phyloP scores from a whole-genome alignment of 2,329 filamentous ascomycete species.

The Trematosphaeria pertusa region DNA sequence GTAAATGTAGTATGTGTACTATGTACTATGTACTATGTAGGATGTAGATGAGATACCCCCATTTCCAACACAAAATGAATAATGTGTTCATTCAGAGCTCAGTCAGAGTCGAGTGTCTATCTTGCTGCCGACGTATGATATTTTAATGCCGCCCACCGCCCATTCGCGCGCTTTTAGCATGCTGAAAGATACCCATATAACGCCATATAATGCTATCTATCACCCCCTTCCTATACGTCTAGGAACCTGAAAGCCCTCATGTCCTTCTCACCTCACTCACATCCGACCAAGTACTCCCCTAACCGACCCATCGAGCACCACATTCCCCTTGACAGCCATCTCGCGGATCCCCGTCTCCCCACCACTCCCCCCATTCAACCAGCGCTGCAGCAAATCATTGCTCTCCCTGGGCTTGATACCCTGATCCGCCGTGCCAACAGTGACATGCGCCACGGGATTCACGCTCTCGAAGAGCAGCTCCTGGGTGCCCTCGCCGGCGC shows the following conservation, averaged over 20 bases:
- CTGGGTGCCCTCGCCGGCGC: slow-evolving; percentile 53
- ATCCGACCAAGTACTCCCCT: slow-evolving; percentile 49
- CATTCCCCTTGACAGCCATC: slow-evolving; percentile 59
- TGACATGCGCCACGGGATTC: slow-evolving; percentile 86
- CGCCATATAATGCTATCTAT: slow-evolving; percentile 14
- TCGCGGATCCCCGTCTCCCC: slow-evolving; percentile 63
- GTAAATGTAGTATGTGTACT: too few relatives aligned
- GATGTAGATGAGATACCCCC: too few relatives aligned
- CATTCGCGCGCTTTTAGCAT: too few relatives aligned
- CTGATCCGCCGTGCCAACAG: slow-evolving; percentile 78
- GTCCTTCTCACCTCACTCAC: slow-evolving; percentile 14
- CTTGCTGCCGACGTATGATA: too few relatives aligned
- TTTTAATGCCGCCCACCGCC: too few relatives aligned
- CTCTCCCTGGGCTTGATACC: slow-evolving; percentile 91
- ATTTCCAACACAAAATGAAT: too few relatives aligned
- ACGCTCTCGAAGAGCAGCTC: slow-evolving; percentile 64
- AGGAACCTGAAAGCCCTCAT: too few relatives aligned
- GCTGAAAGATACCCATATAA: not conserved
- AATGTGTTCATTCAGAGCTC: too few relatives aligned
- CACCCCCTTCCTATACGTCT: too few relatives aligned
- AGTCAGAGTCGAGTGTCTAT: too few relatives aligned
- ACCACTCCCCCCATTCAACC: slow-evolving; percentile 69
- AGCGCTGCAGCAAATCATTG: slow-evolving; percentile 79
- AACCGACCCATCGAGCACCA: slow-evolving; percentile 63
- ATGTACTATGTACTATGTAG: too few relatives aligned